These are phyloP conservation scores for Eucalyptus guilfoylei DNA, from an alignment of 345 rosid genomes.

Conservation along the genomic window DNA sequence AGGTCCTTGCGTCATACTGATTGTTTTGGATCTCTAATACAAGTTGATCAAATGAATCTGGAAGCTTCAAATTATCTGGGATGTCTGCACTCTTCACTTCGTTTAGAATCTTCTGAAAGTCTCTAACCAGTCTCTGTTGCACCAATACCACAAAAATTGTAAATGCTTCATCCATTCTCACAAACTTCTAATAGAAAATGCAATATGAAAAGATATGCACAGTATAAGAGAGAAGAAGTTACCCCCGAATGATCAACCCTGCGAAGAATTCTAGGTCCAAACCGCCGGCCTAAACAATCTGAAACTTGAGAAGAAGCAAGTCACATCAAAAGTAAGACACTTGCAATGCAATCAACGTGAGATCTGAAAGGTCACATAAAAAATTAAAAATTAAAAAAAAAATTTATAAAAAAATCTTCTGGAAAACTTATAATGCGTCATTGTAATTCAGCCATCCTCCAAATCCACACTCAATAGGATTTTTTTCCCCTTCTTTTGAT, in stretches of 20 bases:
- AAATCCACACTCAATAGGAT: background rate
- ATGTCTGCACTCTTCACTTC: slow-evolving; percentile 75
- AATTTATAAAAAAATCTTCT: background rate
- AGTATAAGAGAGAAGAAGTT: background rate
- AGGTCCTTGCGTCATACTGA: slow-evolving; percentile 84
- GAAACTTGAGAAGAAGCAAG: slow-evolving; percentile 9
- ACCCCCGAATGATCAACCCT: slow-evolving; percentile 93
- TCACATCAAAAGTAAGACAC: background rate
- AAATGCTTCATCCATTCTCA: background rate
- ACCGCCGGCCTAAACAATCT: slow-evolving; percentile 99
- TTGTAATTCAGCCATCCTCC: background rate
- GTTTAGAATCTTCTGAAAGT: slow-evolving; percentile 73
- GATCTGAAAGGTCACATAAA: background rate
- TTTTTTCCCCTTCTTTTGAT: background rate
- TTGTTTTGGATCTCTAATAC: slow-evolving; percentile 77
- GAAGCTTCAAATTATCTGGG: slow-evolving; percentile 77
- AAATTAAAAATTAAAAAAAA: too few relatives aligned
- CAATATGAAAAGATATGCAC: background rate
- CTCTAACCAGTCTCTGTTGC: slow-evolving; percentile 75
- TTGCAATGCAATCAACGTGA: background rate
- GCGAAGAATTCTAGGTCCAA: slow-evolving; percentile 93
- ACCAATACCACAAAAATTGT: slow-evolving; percentile 3
- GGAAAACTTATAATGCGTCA: background rate
- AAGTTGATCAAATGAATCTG: slow-evolving; percentile 80
- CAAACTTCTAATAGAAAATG: background rate